phyloP scores from a whole-genome alignment of 352 stramenopile genomes.

The Phytophthora megakarya region DNA sequence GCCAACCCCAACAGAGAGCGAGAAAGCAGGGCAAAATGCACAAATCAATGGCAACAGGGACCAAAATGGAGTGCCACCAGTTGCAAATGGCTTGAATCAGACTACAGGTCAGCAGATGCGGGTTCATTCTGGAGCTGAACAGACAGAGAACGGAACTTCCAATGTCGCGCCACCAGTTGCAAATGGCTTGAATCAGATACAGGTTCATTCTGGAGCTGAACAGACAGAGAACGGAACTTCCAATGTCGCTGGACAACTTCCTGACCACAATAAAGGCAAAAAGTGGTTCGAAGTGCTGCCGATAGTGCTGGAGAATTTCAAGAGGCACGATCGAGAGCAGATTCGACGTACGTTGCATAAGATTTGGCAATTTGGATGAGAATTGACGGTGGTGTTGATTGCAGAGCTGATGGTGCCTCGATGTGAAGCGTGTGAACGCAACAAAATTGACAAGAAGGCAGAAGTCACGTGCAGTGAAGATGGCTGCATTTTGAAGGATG shows the following conservation, averaged over 20 bases:
- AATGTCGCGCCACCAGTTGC: too few species aligned
- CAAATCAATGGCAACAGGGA: neutral
- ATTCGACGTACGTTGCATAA: conserved; percentile 28
- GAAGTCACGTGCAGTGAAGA: conserved; percentile 32
- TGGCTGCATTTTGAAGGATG: conserved; percentile 13
- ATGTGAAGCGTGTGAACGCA: conserved; percentile 27
- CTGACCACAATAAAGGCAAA: conserved; percentile 5
- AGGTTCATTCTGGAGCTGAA: neutral
- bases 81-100: too few species aligned
- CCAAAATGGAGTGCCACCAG: neutral
- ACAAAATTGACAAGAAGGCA: conserved; percentile 15
- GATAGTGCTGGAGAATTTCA: conserved; percentile 37
- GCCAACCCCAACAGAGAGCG: neutral
- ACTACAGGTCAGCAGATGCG: too few species aligned
- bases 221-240: neutral
- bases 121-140: neutral
- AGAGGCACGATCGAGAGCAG: conserved; percentile 29
- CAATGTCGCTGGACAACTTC: too few species aligned
- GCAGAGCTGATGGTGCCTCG: conserved; percentile 34
- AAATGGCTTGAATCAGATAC: neutral
- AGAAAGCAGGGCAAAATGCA: conserved; percentile 4
- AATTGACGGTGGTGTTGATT: neutral
- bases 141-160: neutral
- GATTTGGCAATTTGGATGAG: neutral
- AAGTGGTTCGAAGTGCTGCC: conserved; percentile 44